Base-by-base conservation (phyloP, 148 eudicot species). In the Arctostaphylos glauca region DNA sequence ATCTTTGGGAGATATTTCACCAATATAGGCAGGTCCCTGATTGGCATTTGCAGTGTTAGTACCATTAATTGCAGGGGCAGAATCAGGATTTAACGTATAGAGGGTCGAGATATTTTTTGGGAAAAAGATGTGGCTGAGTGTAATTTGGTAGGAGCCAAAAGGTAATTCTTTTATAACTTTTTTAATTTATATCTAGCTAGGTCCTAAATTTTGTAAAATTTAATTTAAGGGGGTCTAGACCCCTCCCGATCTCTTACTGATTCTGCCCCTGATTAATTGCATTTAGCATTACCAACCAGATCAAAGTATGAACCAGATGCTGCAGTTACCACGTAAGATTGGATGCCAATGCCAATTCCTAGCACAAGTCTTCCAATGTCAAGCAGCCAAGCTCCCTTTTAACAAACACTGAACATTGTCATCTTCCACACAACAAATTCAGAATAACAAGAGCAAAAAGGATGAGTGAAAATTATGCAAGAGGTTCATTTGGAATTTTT, bases 11-110 rank as follows among this genome's bases (percentile, higher is more conserved):
- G 92, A 59, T 14, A 92, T 87, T 81, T 92, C 94, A 5, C 90
- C 90, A 12, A 92, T 71, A 77, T 90, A 92, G 47, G 89, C 84
- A 3, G 92, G 90, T 81, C 80, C 84, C 94, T 92, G 86, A 83
- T 70, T 44, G 38, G 12, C 25, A 49, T 38, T 49, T 9, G 19
- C 66, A 23, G 62, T 74, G 38, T 71, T 8, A 60, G 80, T 3
- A 5, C 3, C 19, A 49, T 38, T 6, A 60, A 8, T 23, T 10
- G 5, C 49, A 64, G 47, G 6, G 56, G 6, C 5, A 55, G n/a
- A n/a, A n/a, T n/a, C n/a, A n/a, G n/a, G n/a, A n/a, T n/a, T n/a
- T n/a, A n/a, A n/a, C n/a, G n/a, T n/a, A n/a, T n/a, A n/a, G n/a
- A n/a, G n/a, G n/a, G n/a, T n/a, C n/a, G n/a, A n/a, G n/a, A n/a